Percentiles rank a stretch among this genome's conserved stretches.
These are phyloP conservation scores for Ceriops zippeliana DNA, from an alignment of 345 rosid genomes.

Conservation along the genomic window DNA sequence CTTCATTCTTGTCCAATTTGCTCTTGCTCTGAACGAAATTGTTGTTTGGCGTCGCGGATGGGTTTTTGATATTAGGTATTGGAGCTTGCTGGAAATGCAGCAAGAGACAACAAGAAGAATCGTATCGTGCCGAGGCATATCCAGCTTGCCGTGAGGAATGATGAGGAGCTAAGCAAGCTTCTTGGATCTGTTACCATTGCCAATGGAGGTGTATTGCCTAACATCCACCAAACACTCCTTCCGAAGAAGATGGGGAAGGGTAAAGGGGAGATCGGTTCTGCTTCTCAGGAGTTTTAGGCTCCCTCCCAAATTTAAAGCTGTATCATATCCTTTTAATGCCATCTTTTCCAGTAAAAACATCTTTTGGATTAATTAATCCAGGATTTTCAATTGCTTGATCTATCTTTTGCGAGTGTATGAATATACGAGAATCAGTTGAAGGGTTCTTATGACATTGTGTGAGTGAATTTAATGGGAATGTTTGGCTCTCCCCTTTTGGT, in stretches of 20 bases:
- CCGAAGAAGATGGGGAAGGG: constrained; percentile 48
- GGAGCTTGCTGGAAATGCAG: constrained; percentile 79
- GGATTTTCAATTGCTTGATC: too few species aligned
- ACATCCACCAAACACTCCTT: constrained; percentile 57
- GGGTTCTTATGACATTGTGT: too few species aligned
- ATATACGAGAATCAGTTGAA: too few species aligned
- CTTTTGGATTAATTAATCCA: too few species aligned
- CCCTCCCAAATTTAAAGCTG: too few species aligned
- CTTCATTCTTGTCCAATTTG: background rate
- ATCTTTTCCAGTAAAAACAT: too few species aligned
- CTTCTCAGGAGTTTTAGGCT: constrained; percentile 47
- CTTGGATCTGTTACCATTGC: constrained; percentile 66
- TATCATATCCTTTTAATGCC: too few species aligned
- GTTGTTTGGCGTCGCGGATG: background rate
- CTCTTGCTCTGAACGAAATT: too few species aligned
- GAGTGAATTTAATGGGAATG: too few species aligned
- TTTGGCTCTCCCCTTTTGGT: too few species aligned
- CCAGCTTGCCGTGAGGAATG: constrained; percentile 66
- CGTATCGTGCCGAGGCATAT: constrained; percentile 69
- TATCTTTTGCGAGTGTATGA: too few species aligned
- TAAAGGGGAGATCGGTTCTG: constrained; percentile 63
- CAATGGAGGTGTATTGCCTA: constrained; percentile 70
- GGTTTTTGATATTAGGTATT: constrained; percentile 36
- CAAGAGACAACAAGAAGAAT: constrained; percentile 75
- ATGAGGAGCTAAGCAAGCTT: constrained; percentile 64